phyloP scores from a whole-genome alignment of 2,329 filamentous ascomycete genomes.

The Boeremia exigua region DNA sequence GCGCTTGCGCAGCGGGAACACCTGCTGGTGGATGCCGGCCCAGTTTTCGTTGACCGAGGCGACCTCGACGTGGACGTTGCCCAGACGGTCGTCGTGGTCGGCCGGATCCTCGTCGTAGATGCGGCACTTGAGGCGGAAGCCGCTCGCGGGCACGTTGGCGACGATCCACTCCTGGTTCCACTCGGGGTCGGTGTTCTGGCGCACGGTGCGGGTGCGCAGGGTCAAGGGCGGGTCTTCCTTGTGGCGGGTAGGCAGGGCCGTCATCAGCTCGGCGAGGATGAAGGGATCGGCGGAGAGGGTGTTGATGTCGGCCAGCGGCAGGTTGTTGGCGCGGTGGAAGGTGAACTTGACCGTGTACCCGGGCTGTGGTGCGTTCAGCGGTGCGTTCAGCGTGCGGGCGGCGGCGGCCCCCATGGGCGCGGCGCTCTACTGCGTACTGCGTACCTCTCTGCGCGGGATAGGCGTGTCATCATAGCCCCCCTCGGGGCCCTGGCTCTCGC shows the following conservation, averaged over 20 bases:
- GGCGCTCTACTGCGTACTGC: neutral
- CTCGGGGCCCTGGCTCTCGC: constrained; percentile 58
- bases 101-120: constrained; percentile 89
- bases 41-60: constrained; percentile 67
- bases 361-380: constrained; percentile 57
- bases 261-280: constrained; percentile 75
- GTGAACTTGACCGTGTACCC: constrained; percentile 87
- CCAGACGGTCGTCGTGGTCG: constrained; percentile 85
- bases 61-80: constrained; percentile 78
- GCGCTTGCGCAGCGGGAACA: constrained; percentile 79
- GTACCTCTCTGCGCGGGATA: constrained; percentile 60
- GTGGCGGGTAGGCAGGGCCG: constrained; percentile 74
- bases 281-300: constrained; percentile 84
- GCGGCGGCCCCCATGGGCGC: neutral
- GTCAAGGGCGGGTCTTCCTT: constrained; percentile 82
- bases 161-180: constrained; percentile 91
- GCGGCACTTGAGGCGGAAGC: constrained; percentile 83
- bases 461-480: constrained; percentile 84
- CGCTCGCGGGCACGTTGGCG: constrained; percentile 79
- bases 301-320: constrained; percentile 81
- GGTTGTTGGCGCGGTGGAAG: constrained; percentile 79
- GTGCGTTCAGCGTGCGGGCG: no score
- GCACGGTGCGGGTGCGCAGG: constrained; percentile 77
- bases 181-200: constrained; percentile 72
- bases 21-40: constrained; percentile 69